Evolutionary conservation across 768 basidiomycete species (phyloP).

Genomic region (Podaxis carcinomalis): DNA sequence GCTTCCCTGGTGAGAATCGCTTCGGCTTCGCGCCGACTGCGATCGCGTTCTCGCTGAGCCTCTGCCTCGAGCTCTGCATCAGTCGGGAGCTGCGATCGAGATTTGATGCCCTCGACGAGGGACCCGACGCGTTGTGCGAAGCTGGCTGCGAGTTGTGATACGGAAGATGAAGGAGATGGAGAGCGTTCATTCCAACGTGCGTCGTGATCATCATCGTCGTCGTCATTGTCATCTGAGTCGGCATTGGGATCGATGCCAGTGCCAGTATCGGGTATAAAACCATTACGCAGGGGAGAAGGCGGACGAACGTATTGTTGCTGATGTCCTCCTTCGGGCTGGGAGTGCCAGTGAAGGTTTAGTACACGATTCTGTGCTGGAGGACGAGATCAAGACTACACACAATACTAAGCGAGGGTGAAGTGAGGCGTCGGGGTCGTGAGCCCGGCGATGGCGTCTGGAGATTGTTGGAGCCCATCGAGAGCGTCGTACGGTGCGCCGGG

Average conservation of each 20-base stretch:
- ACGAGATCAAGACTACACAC: background rate
- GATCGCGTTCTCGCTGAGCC: conserved; percentile 72
- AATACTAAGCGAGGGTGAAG: conserved; percentile 17
- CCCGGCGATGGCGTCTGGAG: conserved; percentile 15
- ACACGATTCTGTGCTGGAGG: background rate
- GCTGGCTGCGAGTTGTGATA: conserved; percentile 68
- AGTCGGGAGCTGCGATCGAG: conserved; percentile 44
- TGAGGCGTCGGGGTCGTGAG: conserved; percentile 23
- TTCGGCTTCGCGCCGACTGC: conserved; percentile 74
- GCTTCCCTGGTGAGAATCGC: conserved; percentile 70
- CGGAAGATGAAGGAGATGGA: conserved; percentile 65
- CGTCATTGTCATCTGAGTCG: conserved; percentile 38
- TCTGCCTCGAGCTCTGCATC: conserved; percentile 83
- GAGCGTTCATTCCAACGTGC: conserved; percentile 36
- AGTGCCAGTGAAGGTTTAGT: background rate
- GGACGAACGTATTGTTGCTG: conserved; percentile 44
- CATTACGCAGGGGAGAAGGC: conserved; percentile 70
- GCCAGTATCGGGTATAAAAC: conserved; percentile 49
- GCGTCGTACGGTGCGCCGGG: conserved; percentile 19
- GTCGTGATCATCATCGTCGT: conserved; percentile 27
- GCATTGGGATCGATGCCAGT: conserved; percentile 55
- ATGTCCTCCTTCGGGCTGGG: conserved; percentile 33
- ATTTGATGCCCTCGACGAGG: conserved; percentile 52
- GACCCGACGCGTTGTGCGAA: conserved; percentile 73
- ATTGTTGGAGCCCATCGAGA: conserved; percentile 18